Evolutionary conservation across 1,284 basidiomycete species (phyloP), one percentile per base, ranked within the genome.

Genomic region (Chiua sp.): DNA sequence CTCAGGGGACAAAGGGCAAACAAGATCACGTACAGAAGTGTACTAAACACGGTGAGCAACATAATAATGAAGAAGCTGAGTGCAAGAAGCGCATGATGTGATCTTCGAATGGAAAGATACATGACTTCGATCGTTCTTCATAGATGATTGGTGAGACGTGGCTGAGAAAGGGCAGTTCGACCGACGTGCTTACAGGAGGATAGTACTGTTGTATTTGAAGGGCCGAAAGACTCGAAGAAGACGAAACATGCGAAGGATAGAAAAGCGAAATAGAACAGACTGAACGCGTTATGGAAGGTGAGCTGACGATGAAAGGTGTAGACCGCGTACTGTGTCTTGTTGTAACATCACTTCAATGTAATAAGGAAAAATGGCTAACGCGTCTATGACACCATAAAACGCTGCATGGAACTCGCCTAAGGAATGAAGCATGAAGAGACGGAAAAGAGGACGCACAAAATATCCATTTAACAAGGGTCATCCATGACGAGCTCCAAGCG

Each of bases 31-130:
- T 64, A 91, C 90, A 96, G 73, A 18, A 96, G 79, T 0, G 93
- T 96, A 60, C 92, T 93, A 73, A 94, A 96, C 18, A 96, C 86
- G 4, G 93, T 87, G 42, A 96, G 79, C 1, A 93, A 86, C 85
- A 94, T 93, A 55, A 88, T 74, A n/a, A 96, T 90, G 75, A 96
- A 96, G 76, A 96, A 96, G 3, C 86, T 85, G 44, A 96, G 86
- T 0, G 94, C 93, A 11, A 94, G 82, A 0, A 96, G 80, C 1
- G 93, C 93, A 66, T 96, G 92, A 70, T 93, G 90, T 0, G 92
- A 94, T 60, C 92, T 81, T 56, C 89, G 83, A 47, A 95, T 88
- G n/a, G 92, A 89, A 39, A 96, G 83, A 72, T 91, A 94, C 93
- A 96, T 96, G 66, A 96, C 93, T 79, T 96, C 93, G 60, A 96